These are phyloP conservation scores for Rubia peregrina DNA, from an alignment of 305 asterid species.

Conservation along the genomic window DNA sequence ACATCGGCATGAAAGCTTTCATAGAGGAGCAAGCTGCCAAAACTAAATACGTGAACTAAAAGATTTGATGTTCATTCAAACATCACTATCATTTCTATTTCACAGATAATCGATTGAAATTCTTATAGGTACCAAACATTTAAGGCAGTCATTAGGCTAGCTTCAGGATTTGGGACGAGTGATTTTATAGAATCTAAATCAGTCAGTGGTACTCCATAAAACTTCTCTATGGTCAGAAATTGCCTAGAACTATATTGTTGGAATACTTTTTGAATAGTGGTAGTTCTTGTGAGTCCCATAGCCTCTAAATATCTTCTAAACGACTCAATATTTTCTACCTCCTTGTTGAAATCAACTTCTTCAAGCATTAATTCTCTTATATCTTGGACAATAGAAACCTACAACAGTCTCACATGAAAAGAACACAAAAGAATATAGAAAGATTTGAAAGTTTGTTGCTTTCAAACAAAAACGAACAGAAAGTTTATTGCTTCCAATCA, in stretches of 20 bases:
- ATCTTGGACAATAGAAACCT: slow-evolving; percentile 96
- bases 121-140: slow-evolving; percentile 69
- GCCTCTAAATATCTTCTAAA: slow-evolving; percentile 77
- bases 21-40: slow-evolving; percentile 93
- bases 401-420: neutral
- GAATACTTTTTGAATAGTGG: slow-evolving; percentile 90
- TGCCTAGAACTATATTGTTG: slow-evolving; percentile 57
- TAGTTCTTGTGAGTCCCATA: slow-evolving; percentile 86
- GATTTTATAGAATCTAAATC: slow-evolving; percentile 84
- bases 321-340: slow-evolving; percentile 78
- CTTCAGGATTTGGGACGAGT: slow-evolving; percentile 80
- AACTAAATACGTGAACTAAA: slow-evolving; percentile 39
- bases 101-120: slow-evolving; percentile 10
- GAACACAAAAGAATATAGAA: too few relatives aligned
- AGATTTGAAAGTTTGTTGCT: too few relatives aligned
- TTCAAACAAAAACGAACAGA: too few relatives aligned
- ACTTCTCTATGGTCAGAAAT: slow-evolving; percentile 90
- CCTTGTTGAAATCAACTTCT: slow-evolving; percentile 93
- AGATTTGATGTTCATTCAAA: neutral
- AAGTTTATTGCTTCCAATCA: too few relatives aligned
- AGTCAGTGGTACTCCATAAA: slow-evolving; percentile 95
- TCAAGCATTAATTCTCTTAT: slow-evolving; percentile 90
- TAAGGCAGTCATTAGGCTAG: slow-evolving; percentile 87
- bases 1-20: slow-evolving; percentile 67
- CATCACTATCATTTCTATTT: neutral